Evolutionary conservation across 2,329 filamentous ascomycete species (phyloP).

Genomic region (Anthostomella pinea): DNA sequence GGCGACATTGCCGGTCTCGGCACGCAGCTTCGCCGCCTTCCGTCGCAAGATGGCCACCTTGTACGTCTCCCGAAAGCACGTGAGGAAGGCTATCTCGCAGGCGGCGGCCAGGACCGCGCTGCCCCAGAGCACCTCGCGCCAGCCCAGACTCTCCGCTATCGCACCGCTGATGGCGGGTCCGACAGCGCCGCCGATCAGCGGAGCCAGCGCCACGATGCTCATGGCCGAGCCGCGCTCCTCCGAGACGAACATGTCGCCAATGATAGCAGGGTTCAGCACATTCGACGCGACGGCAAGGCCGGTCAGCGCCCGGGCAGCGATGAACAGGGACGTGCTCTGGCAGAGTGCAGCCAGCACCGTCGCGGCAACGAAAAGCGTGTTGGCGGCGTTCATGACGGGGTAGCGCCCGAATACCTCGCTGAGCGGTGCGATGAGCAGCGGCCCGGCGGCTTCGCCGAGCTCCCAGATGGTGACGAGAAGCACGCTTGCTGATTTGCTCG

Average conservation of each 20-base stretch:
- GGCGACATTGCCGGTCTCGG: conserved; percentile 29
- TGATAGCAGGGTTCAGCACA: conserved; percentile 60
- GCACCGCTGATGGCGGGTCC: conserved; percentile 54
- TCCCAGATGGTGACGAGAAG: conserved; percentile 71
- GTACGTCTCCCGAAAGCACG: conserved; percentile 59
- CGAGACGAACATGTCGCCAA: conserved; percentile 59
- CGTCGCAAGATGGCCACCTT: conserved; percentile 51
- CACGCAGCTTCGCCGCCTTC: conserved; percentile 34
- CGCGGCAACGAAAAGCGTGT: conserved; percentile 47
- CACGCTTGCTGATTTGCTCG: conserved; percentile 46
- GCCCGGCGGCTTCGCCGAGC: conserved; percentile 61
- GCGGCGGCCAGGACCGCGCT: conserved; percentile 43
- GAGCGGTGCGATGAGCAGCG: conserved; percentile 58
- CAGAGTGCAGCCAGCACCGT: conserved; percentile 47
- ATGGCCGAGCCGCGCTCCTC: conserved; percentile 59
- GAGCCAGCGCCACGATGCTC: conserved; percentile 55
- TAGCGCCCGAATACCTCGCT: conserved; percentile 59
- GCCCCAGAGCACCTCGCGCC: conserved; percentile 53
- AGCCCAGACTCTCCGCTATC: conserved; percentile 53
- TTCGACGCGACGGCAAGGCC: conserved; percentile 63
- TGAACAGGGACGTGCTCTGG: conserved; percentile 44
- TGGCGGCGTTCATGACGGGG: conserved; percentile 52
- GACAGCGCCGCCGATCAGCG: conserved; percentile 54
- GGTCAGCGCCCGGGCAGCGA: conserved; percentile 53
- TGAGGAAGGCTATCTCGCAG: conserved; percentile 50